phyloP scores from a whole-genome alignment of 2,329 filamentous ascomycete species.

The Rhynchosporium secalis region DNA sequence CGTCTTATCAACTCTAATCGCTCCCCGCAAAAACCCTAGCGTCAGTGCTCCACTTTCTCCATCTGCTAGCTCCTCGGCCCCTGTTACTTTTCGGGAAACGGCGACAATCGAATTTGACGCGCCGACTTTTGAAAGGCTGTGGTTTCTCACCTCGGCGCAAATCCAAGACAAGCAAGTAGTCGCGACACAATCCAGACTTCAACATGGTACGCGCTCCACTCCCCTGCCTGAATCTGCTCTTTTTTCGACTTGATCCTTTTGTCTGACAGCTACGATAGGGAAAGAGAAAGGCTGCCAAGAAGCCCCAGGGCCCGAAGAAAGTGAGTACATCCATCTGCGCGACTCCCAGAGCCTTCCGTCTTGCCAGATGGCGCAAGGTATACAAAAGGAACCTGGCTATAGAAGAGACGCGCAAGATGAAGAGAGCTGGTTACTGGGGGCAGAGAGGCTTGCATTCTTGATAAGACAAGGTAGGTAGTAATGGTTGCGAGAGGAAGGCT shows the following conservation, averaged over 20 bases:
- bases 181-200: neutral
- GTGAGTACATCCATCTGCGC: slow-evolving; percentile 46
- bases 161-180: neutral
- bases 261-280: slow-evolving; percentile 55
- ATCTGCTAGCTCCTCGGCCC: neutral
- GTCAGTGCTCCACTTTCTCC: neutral
- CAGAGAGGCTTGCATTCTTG: too few relatives aligned
- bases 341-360: too few relatives aligned
- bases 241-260: too few relatives aligned
- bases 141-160: neutral
- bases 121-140: neutral
- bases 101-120: slow-evolving; percentile 12
- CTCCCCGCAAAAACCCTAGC: neutral
- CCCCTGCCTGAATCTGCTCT: too few relatives aligned
- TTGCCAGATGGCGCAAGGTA: too few relatives aligned
- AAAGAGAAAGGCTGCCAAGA: slow-evolving; percentile 86
- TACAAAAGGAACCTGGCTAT: neutral
- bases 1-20: slow-evolving; percentile 8
- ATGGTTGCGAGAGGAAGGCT: neutral
- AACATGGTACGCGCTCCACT: slow-evolving; percentile 13
- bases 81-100: neutral
- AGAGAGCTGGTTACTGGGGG: neutral
- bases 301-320: slow-evolving; percentile 81
- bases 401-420: neutral
- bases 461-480: too few relatives aligned